Base-by-base conservation (phyloP, 208 protist genomes). In the Angomonas ambiguus region DNA sequence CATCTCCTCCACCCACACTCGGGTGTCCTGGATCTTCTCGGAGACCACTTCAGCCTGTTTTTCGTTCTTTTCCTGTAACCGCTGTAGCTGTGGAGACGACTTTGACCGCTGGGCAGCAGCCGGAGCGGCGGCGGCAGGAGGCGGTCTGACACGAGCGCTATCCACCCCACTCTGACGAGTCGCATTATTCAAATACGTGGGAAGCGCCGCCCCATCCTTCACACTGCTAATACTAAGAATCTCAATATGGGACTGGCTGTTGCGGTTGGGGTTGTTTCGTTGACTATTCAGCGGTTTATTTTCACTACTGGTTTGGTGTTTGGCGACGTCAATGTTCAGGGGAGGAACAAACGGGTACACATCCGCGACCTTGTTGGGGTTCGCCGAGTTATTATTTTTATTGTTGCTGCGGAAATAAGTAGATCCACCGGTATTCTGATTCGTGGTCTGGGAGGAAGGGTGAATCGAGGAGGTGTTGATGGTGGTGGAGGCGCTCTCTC, bases 1-100 rank as follows among this genome's bases (percentile, higher is more conserved):
- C 74, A 91, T 85, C 20, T 69, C 56, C 25, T 72, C 38, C 22
- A 91, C 67, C 84, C 84, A 91, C 56, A 77, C 51, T 18, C 65
- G 51, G 30, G 80, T 83, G 11, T 79, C 79, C 34, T 76, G 71
- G 56, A 87, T 87, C n/a, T 27, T 27, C n/a, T 56, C 49, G 10
- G 5, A 13, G 18, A 56, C n/a, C 10, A 56, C 49, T 11, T 28
- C 49, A n/a, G n/a, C n/a, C n/a, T n/a, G 49, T 30, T 27, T 13
- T 56, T 18, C 49, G 49, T 27, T 11, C 6, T 27, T 5, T 27
- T 27, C 5, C n/a, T n/a, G n/a, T n/a, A n/a, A 8, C 49, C n/a
- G 49, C 49, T 34, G 20, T 4, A 62, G 13, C 24, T 34, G 8
- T 20, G 56, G 24, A 11, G 56, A 28, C 10, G 49, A 27, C 49